Conservation (phyloP, 2,329 filamentous ascomycete species). For the Trichoderma semiorbis region DNA sequence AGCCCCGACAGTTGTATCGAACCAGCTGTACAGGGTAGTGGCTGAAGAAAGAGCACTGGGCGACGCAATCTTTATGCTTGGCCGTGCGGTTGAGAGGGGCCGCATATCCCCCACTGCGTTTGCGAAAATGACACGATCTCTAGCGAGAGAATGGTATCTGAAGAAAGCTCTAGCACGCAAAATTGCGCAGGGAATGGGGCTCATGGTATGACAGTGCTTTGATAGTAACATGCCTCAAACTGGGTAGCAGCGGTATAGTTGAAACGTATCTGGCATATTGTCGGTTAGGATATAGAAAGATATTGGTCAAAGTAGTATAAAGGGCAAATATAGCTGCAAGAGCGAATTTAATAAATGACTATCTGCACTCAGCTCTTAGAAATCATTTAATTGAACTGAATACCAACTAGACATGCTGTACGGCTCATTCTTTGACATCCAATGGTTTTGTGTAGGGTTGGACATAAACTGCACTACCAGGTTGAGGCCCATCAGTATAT, state of each 20-base stretch:
- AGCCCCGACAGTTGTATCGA: conserved; percentile 88
- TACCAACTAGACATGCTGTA: background rate
- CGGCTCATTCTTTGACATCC: background rate
- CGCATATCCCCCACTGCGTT: conserved; percentile 70
- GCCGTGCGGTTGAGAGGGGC: conserved; percentile 69
- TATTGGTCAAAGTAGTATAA: background rate
- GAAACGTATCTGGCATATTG: background rate
- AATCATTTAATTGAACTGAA: background rate
- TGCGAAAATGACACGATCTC: conserved; percentile 69
- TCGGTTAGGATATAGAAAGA: background rate
- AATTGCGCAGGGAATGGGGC: conserved; percentile 72
- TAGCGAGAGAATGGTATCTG: conserved; percentile 77
- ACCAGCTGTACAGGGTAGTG: conserved; percentile 84
- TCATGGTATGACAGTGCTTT: conserved; percentile 32
- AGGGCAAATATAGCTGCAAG: background rate
- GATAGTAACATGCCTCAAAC: background rate
- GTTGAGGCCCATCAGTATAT: background rate
- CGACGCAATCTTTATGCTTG: conserved; percentile 81
- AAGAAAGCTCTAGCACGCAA: conserved; percentile 79
- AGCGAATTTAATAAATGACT: background rate
- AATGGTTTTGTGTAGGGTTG: background rate
- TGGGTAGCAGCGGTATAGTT: background rate
- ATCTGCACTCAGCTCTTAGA: background rate
- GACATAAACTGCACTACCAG: background rate
- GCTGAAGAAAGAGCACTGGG: conserved; percentile 85